Percentiles rank a stretch among this genome's conserved stretches.
Evolutionary conservation across 1,284 basidiomycete genomes (phyloP).

Genomic region (Puccinia hordei): DNA sequence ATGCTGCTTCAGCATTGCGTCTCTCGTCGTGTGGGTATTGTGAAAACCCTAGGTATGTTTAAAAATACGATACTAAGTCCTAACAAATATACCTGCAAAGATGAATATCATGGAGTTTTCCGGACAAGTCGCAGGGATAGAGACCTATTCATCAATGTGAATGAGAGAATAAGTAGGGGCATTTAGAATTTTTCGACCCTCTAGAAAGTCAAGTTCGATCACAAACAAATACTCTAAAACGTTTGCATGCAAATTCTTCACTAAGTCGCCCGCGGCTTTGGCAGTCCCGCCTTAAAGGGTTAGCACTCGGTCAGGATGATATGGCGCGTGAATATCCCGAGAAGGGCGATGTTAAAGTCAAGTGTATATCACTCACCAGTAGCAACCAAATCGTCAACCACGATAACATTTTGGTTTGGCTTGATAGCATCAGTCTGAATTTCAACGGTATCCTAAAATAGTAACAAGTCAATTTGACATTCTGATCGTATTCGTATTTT

Average conservation of each 20-base stretch:
- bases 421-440: conserved; percentile 87
- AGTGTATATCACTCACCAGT: conserved; percentile 68
- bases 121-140: too few relatives aligned
- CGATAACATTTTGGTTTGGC: conserved; percentile 78
- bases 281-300: conserved; percentile 81
- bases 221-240: conserved; percentile 93
- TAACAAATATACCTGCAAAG: too few relatives aligned
- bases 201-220: conserved; percentile 79
- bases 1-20: too few relatives aligned
- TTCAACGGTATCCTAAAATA: conserved; percentile 80
- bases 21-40: too few relatives aligned
- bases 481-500: conserved; percentile 15
- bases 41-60: too few relatives aligned
- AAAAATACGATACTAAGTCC: too few relatives aligned
- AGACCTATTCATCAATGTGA: neutral
- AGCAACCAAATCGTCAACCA: conserved; percentile 95
- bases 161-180: conserved; percentile 46
- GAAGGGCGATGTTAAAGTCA: neutral
- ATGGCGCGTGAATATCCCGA: neutral
- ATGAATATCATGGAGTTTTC: too few relatives aligned
- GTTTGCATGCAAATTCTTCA: conserved; percentile 77
- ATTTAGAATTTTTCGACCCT: conserved; percentile 11
- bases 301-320: neutral
- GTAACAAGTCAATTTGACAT: neutral
- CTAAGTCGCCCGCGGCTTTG: conserved; percentile 86